Evolutionary conservation across 2,329 filamentous ascomycete genomes (phyloP), one percentile per base, ranked within the genome.

Genomic region (Calonectria henricotiae): DNA sequence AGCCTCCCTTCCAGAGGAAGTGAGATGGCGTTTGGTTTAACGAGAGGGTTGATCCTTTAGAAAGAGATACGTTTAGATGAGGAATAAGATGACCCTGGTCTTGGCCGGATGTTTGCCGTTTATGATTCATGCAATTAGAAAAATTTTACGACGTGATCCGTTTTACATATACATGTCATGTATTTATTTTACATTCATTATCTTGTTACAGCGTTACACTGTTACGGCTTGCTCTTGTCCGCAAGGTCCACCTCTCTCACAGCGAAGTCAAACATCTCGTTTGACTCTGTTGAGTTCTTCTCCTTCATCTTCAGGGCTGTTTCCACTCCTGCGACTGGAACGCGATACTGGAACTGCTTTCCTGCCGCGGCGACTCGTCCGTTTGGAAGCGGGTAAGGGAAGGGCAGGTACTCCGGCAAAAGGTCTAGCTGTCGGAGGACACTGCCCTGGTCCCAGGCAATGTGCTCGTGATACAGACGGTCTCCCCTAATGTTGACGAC

Each of bases 401-500:
- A 93, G 0, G 88, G 87, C 0, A 93, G 84, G 71, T 90, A 93
- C 67, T 93, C 79, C 1, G 81, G 81, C 65, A 92, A 75, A 51
- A 91, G 73, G 0, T 88, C 90, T 2, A 90, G 76, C 74, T 92
- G 90, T 5, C 86, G 81, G n/a, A 93, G 80, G 9, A 89, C 89
- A 0, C 88, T 92, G 0, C 86, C 89, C 76, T 93, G 90, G 67
- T 93, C 91, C 91, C 91, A 93, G 11, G 87, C 85, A 13, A 93
- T 90, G 71, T 92, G 90, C 75, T 93, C 91, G 67, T 92, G 89
- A 69, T 89, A 91, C 0, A 93, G 79, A 1, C 89, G 85, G 64
- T 92, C 90, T 0, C 90, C 91, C 0, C 90, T 85, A 61, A 93
- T 84, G 37, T 89, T 89, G 0, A 93, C 90, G 2, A 93, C 85